phyloP scores from a whole-genome alignment of 1,284 basidiomycete species.

The Phlebopus sp. region DNA sequence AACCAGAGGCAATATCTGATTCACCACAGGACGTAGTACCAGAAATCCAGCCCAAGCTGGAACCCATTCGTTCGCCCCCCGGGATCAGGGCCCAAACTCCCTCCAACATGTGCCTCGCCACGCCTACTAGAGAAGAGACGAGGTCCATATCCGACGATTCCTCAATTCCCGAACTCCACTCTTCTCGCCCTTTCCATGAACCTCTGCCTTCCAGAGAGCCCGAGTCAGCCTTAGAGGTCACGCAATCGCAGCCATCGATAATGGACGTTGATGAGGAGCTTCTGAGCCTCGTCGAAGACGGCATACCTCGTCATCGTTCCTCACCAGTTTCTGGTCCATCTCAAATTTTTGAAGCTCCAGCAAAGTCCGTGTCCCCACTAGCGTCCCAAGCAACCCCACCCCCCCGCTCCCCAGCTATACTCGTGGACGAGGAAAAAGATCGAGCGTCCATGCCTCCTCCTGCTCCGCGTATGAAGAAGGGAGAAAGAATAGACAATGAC shows the following conservation, averaged over 20 bases:
- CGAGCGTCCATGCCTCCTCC: slow-evolving; percentile 61
- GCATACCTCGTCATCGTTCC: slow-evolving; percentile 12
- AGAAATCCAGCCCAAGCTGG: background rate
- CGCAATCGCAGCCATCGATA: slow-evolving; percentile 27
- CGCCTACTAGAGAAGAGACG: slow-evolving; percentile 5
- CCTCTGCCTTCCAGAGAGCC: background rate
- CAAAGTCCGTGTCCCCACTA: background rate
- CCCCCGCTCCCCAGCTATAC: slow-evolving; percentile 4
- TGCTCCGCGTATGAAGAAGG: slow-evolving; percentile 32
- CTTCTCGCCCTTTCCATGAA: slow-evolving; percentile 5
- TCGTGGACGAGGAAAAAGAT: slow-evolving; percentile 34
- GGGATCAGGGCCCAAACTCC: slow-evolving; percentile 6
- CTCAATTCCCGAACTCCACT: background rate
- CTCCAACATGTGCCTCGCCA: slow-evolving; percentile 8
- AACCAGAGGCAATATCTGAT: background rate
- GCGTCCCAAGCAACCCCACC: background rate
- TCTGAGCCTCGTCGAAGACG: slow-evolving; percentile 61
- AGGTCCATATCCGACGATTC: background rate
- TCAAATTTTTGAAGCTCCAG: slow-evolving; percentile 1
- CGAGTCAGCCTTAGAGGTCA: slow-evolving; percentile 1
- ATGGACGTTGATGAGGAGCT: slow-evolving; percentile 72
- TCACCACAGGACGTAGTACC: background rate
- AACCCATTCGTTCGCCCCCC: slow-evolving; percentile 1
- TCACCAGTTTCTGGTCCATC: background rate
- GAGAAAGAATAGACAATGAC: slow-evolving; percentile 28